Conservation (phyloP, 106 monocot species). For the Vanilla planifolia region DNA sequence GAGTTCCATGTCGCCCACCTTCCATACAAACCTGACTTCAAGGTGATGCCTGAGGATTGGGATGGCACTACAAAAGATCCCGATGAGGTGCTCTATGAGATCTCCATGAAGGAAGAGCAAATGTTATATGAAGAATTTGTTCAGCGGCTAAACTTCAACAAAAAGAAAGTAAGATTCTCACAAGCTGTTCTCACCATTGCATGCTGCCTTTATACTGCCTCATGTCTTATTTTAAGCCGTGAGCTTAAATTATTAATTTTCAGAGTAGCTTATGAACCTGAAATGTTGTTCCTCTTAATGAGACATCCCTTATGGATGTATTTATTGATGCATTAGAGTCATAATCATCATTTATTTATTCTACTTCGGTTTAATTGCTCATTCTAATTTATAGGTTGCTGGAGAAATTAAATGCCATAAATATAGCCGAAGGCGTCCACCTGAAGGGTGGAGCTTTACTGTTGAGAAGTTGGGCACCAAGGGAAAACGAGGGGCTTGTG, state of each 20-base stretch:
- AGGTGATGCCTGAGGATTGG: constrained; percentile 97
- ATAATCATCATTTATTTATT: neutral
- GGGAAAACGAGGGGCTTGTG: constrained; percentile 53
- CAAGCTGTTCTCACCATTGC: neutral
- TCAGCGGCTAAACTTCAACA: constrained; percentile 70
- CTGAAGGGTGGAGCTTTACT: constrained; percentile 80
- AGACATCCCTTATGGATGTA: no score
- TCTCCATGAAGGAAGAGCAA: constrained; percentile 84
- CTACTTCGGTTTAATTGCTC: no score
- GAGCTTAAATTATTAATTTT: no score
- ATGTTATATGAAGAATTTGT: constrained; percentile 94
- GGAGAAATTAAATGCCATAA: constrained; percentile 81
- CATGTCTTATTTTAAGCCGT: no score
- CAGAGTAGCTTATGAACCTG: no score
- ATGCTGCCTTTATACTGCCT: no score
- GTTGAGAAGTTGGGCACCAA: constrained; percentile 78
- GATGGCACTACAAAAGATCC: constrained; percentile 87
- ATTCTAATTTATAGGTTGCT: no score
- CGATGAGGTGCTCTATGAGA: constrained; percentile 91
- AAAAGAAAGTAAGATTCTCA: constrained; percentile 60
- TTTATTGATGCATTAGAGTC: neutral
- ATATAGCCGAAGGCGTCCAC: constrained; percentile 72
- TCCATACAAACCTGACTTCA: constrained; percentile 92
- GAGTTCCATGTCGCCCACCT: constrained; percentile 97
- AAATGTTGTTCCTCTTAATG: no score